Evolutionary conservation across 2,329 filamentous ascomycete species (phyloP).

Genomic region (Plectosphaerella plurivora): DNA sequence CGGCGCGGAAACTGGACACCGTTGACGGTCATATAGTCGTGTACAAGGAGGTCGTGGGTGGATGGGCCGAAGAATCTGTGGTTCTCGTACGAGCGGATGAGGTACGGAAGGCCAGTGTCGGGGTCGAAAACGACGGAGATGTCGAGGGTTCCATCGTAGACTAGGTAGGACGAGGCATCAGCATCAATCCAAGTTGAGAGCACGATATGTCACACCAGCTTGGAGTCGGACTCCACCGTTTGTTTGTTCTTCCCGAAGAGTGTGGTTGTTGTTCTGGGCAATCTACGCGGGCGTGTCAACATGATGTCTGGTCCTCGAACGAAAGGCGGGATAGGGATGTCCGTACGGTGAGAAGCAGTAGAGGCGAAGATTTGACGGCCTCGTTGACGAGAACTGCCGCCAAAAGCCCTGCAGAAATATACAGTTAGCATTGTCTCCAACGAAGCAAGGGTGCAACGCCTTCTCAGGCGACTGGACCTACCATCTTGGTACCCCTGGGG

Average conservation of each 20-base stretch:
- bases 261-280: neutral
- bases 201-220: neutral
- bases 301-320: no score
- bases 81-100: slow-evolving; percentile 7
- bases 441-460: neutral
- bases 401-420: neutral
- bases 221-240: neutral
- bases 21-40: slow-evolving; percentile 6
- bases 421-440: no score
- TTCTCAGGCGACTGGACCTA: neutral
- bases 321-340: no score
- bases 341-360: neutral
- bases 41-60: slow-evolving; percentile 8
- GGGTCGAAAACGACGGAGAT: neutral
- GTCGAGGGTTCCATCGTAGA: neutral
- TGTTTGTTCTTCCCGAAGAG: neutral
- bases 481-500: slow-evolving; percentile 3
- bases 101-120: slow-evolving; percentile 2
- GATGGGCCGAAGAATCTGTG: slow-evolving; percentile 9
- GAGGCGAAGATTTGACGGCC: slow-evolving; percentile 7
- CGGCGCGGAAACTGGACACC: slow-evolving; percentile 4
- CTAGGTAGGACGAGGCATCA: neutral
- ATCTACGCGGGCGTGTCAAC: no score
- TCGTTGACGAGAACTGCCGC: slow-evolving; percentile 5
- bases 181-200: no score